Evolutionary conservation across 192 early-diverging fungal species (phyloP).

Genomic region (Linnemannia hyalina): DNA sequence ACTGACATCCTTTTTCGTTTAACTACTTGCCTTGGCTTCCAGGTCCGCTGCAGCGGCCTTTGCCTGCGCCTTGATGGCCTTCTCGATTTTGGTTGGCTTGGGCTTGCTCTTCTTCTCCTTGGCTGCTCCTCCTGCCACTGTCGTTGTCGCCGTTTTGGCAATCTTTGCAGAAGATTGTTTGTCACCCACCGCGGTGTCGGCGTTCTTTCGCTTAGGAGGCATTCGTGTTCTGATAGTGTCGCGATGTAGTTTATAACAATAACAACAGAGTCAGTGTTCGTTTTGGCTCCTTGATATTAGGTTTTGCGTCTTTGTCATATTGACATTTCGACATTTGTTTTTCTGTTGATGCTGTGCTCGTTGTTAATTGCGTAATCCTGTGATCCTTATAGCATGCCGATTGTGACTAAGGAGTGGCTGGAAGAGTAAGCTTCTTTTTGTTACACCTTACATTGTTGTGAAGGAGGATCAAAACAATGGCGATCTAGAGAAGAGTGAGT

Average conservation of each 20-base stretch:
- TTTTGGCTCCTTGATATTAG: no score
- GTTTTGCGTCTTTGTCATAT: no score
- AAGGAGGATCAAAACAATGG: background rate
- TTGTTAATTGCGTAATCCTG: no score
- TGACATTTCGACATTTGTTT: no score
- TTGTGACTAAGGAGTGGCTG: background rate
- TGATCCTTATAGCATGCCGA: background rate
- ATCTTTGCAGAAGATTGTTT: conserved; percentile 4
- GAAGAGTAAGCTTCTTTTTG: background rate
- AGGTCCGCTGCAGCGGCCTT: background rate
- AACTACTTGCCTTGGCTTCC: conserved; percentile 14
- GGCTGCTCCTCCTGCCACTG: background rate
- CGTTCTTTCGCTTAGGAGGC: conserved; percentile 17
- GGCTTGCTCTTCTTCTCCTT: conserved; percentile 3
- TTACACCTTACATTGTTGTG: background rate
- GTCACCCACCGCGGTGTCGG: background rate
- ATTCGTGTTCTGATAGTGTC: background rate
- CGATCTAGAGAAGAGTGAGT: background rate
- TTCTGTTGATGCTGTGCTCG: no score
- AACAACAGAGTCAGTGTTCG: no score
- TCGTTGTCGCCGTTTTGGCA: conserved; percentile 3
- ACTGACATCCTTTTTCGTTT: background rate
- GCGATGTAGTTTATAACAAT: background rate
- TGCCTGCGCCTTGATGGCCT: background rate
- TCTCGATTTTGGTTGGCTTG: background rate